Percentiles rank a stretch among this genome's conserved stretches.
Evolutionary conservation across 129 eudicot genomes (phyloP).

Genomic region (Gnaphalium uliginosum): DNA sequence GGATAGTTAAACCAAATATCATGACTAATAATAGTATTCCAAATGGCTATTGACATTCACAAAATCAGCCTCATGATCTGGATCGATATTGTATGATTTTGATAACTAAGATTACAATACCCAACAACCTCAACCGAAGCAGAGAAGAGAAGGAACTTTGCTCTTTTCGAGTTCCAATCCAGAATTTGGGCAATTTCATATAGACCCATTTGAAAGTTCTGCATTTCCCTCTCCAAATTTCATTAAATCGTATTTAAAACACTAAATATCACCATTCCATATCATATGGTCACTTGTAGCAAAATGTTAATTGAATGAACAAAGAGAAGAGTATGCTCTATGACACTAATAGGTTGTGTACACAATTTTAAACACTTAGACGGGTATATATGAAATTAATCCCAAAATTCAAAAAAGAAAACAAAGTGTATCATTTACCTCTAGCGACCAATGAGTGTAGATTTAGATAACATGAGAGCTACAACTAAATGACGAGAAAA

Average conservation of each 20-base stretch:
- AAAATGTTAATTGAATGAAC: neutral
- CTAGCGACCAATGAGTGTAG: neutral
- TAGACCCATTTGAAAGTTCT: too few relatives aligned
- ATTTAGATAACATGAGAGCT: slow-evolving; percentile 8
- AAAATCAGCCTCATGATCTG: neutral
- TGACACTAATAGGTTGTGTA: neutral
- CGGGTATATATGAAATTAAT: neutral
- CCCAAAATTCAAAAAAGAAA: neutral
- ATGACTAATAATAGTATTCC: neutral
- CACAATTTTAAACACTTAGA: neutral
- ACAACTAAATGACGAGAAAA: neutral
- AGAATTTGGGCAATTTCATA: neutral
- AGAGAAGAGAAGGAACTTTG: neutral
- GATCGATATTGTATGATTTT: neutral
- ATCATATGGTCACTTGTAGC: too few relatives aligned
- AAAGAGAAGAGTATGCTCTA: neutral
- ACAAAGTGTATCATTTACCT: neutral
- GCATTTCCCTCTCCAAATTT: too few relatives aligned
- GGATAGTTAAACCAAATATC: neutral
- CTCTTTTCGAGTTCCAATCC: neutral
- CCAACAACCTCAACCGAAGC: neutral
- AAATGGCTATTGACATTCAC: neutral
- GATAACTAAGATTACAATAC: neutral
- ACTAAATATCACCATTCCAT: too few relatives aligned
- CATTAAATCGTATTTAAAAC: too few relatives aligned